These are phyloP conservation scores for Gymnopilus junonius DNA, from an alignment of 768 basidiomycete species.

Conservation along the genomic window DNA sequence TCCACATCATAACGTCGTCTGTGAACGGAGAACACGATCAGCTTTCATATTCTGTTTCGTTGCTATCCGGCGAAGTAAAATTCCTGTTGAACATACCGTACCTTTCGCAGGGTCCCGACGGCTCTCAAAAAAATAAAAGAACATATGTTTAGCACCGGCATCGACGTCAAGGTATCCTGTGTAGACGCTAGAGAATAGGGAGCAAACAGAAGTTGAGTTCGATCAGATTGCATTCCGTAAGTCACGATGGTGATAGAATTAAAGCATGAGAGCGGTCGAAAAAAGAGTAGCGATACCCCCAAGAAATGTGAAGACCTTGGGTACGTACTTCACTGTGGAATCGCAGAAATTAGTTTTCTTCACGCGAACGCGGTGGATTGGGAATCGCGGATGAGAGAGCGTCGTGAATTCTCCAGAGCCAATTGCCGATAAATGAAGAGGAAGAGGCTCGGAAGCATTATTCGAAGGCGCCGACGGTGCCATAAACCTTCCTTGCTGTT, in stretches of 20 bases:
- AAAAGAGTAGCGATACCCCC: background rate
- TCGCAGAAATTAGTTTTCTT: conserved; percentile 69
- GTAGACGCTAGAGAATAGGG: conserved; percentile 33
- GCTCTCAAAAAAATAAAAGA: conserved; percentile 81
- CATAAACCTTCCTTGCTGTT: conserved; percentile 8
- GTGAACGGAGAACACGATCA: conserved; percentile 5
- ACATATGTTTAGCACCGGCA: conserved; percentile 61
- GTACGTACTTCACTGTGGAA: conserved; percentile 60
- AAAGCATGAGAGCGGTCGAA: conserved; percentile 1
- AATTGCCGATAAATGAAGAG: conserved; percentile 32
- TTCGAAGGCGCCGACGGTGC: background rate
- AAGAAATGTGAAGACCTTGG: background rate
- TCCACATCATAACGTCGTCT: conserved; percentile 77
- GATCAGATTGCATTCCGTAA: conserved; percentile 1
- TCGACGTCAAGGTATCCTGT: conserved; percentile 47
- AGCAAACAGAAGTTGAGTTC: background rate
- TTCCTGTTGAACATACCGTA: conserved; percentile 17
- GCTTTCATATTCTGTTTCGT: background rate
- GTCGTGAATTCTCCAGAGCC: conserved; percentile 35
- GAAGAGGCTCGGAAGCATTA: conserved; percentile 12
- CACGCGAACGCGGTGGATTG: conserved; percentile 56
- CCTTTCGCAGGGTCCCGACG: conserved; percentile 59
- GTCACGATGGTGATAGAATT: conserved; percentile 21
- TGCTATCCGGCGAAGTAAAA: conserved; percentile 26
- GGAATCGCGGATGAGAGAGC: conserved; percentile 53